Base-by-base conservation (phyloP, 768 basidiomycete species). In the Suillus subaureus region DNA sequence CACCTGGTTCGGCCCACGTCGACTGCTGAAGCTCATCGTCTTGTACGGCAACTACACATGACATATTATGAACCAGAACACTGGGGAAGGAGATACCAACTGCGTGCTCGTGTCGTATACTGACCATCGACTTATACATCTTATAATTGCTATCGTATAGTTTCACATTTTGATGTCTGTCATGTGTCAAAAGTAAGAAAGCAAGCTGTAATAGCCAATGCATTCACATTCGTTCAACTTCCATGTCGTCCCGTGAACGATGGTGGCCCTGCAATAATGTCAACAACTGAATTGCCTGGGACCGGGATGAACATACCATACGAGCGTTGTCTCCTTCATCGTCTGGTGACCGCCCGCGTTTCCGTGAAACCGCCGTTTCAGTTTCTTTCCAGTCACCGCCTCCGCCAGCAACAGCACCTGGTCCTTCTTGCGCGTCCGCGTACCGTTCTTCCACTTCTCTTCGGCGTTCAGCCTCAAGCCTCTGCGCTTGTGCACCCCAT, bases 401-500 rank as follows among this genome's bases (percentile, higher is more conserved):
- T 33, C 94, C 94, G 62, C 89, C 83, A 54, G 93, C 93, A 66
- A 93, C 89, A 57, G 89, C 91, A 26, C 88, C 92, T 51, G 90
- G 91, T 16, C 88, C 91, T 49, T 92, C 91, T 68, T 89, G 87
- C 1, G 85, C 88, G 70, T 96, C 94, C 3, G 84, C 85, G 77
- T 96, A 97, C 18, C 94, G 88, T 74, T 93, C 92, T 75, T 96
- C 94, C 43, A 92, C 89, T 72, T 93, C 89, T 70, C 88, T 85
- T 74, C 92, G 83, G 70, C 94, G 83, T 70, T 93, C 91, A 45
- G 87, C 82, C 75, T 93, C 91, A 57, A 83, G 63, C 66, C 85
- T 80, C 72, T 94, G 92, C 6, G 91, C 89, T 67, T 93, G 93
- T 6, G 94, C 94, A 70, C 94, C 94, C 93, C 92, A 96, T 43